Evolutionary conservation across 305 asterid genomes (phyloP), one percentile per base, ranked within the genome.

Genomic region (Fraxinus ornus): DNA sequence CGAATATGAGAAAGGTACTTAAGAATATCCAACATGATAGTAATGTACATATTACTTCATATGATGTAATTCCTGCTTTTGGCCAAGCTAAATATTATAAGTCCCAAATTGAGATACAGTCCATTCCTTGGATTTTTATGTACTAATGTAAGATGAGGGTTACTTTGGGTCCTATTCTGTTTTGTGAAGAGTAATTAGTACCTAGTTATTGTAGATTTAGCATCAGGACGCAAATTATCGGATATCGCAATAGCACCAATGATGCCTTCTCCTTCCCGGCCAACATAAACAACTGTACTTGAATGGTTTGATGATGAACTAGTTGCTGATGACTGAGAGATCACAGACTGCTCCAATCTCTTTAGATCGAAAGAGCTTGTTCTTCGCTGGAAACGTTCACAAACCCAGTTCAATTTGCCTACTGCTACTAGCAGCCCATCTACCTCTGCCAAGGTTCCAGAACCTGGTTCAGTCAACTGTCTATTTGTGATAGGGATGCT

Each of bases 381-480:
- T 86, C 79, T 91, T 80, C 78, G 93, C 89, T 92, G 94, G 89
- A 96, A 94, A 80, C 98, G 95, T 33, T 93, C 98, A 71, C 44
- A 81, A 83, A 94, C 98, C 99, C 98, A 96, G 77, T 91, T 91
- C 90, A 93, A 86, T 79, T 90, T 92, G 71, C 99, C 99, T 78
- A 96, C 95, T n/a, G 99, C 99, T 85, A 96, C 97, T 82, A 96
- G 88, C 83, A 88, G 95, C 77, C 97, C 98, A 82, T 93, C 92
- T 83, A 96, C 98, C 93, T 94, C 98, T 85, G 98, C 99, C 86
- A 96, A 88, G 82, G 97, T 91, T 82, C 99, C 98, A 82, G 93
- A 92, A 86, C 99, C 98, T 4, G 98, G 97, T 88, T 96, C 98
- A 79, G 92, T 89, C 85, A 96, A 89, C 83, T 94, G 99, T 33